These are phyloP conservation scores for Cyberlindnera samutprakarnensis DNA, from an alignment of 805 yeast genomes.

Conservation along the genomic window DNA sequence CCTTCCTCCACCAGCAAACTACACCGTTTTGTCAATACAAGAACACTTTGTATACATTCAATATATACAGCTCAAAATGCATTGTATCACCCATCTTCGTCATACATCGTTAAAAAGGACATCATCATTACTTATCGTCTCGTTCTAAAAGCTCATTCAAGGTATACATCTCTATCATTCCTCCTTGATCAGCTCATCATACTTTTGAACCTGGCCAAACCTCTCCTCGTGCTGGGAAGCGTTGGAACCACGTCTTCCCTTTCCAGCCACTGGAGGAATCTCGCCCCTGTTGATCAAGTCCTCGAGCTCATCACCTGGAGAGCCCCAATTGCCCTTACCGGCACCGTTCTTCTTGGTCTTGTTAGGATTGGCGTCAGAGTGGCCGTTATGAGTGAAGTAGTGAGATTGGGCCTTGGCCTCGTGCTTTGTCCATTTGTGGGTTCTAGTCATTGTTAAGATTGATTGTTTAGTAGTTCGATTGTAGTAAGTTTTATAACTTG, in stretches of 20 bases:
- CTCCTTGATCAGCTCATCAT: constrained; percentile 13
- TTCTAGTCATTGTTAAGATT: constrained; percentile 62
- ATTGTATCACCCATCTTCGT: too few species aligned
- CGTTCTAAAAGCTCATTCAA: background rate
- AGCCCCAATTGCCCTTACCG: constrained; percentile 88
- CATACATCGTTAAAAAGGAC: too few species aligned
- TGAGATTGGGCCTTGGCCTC: constrained; percentile 54
- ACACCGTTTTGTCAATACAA: too few species aligned
- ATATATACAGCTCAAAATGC: too few species aligned
- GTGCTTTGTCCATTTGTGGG: constrained; percentile 65
- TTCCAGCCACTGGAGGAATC: constrained; percentile 38
- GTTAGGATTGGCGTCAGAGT: constrained; percentile 60
- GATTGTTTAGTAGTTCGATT: background rate
- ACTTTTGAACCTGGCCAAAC: constrained; percentile 25
- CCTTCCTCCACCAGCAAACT: too few species aligned
- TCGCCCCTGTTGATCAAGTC: constrained; percentile 55
- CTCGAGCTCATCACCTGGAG: constrained; percentile 66
- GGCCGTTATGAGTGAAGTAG: constrained; percentile 77
- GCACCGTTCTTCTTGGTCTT: constrained; percentile 77
- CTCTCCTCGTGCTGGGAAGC: constrained; percentile 35
- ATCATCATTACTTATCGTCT: background rate
- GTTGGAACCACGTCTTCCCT: constrained; percentile 45
- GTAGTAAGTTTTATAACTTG: background rate
- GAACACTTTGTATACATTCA: too few species aligned
- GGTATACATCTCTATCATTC: constrained; percentile 2